Evolutionary conservation across 345 rosid species (phyloP).

Genomic region (Psidium friedrichsthalianum): DNA sequence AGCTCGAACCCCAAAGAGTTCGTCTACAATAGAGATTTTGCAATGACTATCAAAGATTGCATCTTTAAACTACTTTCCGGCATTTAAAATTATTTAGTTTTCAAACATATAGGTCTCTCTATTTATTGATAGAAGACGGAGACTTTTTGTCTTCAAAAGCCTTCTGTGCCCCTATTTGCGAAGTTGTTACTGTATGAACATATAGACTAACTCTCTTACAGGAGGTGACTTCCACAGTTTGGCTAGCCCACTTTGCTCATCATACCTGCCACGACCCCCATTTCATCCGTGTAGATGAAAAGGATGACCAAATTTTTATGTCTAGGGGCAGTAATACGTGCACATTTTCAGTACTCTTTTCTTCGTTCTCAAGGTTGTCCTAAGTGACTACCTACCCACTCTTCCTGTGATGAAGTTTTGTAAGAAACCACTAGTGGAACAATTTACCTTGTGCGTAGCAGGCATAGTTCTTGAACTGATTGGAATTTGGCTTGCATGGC

Average conservation of each 20-base stretch:
- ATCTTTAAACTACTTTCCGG: neutral
- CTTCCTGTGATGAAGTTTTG: neutral
- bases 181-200: neutral
- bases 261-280: neutral
- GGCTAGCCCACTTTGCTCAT: neutral
- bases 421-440: neutral
- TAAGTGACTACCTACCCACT: neutral
- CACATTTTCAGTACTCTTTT: neutral
- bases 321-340: neutral
- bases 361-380: neutral
- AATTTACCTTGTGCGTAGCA: neutral
- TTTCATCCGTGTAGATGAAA: neutral
- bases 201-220: neutral
- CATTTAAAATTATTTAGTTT: neutral
- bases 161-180: neutral
- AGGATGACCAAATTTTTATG: neutral
- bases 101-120: neutral
- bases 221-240: neutral
- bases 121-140: neutral
- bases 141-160: neutral
- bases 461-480: neutral
- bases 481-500: neutral
- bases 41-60: neutral
- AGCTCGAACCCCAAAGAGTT: neutral
- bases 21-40: neutral